Percentiles rank a stretch among this genome's conserved stretches.
Conservation (phyloP, 139 green algal genomes). For the Ulvella scutata region DNA sequence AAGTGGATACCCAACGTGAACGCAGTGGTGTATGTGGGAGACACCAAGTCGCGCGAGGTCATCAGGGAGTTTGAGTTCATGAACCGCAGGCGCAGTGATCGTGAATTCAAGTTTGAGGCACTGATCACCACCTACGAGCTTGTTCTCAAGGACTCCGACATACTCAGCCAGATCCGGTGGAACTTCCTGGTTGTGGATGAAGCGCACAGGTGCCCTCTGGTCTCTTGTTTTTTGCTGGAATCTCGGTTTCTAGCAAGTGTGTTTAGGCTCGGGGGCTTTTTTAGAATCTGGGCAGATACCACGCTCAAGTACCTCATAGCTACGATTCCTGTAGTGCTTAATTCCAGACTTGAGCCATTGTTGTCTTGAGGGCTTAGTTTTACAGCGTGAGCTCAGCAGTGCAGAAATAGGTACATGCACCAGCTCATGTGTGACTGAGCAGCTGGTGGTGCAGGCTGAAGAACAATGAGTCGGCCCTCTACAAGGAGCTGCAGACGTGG, state of each 20-base stretch:
- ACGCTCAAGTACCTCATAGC: too few species aligned
- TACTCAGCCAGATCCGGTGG: conserved; percentile 55
- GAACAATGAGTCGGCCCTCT: conserved; percentile 74
- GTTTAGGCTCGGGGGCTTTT: too few species aligned
- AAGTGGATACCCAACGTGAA: conserved; percentile 60
- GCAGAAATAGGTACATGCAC: not conserved
- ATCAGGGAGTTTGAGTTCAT: conserved; percentile 47
- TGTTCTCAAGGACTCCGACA: conserved; percentile 64
- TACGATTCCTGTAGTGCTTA: too few species aligned
- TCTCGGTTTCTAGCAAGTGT: too few species aligned
- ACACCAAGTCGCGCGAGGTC: conserved; percentile 34
- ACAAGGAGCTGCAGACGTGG: conserved; percentile 51
- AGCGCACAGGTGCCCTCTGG: conserved; percentile 43
- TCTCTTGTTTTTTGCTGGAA: too few species aligned
- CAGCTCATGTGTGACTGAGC: not conserved
- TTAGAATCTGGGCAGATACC: too few species aligned
- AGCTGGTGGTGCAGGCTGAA: conserved; percentile 55
- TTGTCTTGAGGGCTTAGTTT: too few species aligned
- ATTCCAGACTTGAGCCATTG: too few species aligned
- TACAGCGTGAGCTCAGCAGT: too few species aligned
- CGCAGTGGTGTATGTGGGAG: conserved; percentile 77
- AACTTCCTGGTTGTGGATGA: conserved; percentile 78
- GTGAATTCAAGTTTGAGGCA: conserved; percentile 50
- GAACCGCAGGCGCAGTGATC: conserved; percentile 2
- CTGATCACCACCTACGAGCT: conserved; percentile 88